Evolutionary conservation across 2,329 filamentous ascomycete species (phyloP).

Genomic region (Sporothrix pallida): DNA sequence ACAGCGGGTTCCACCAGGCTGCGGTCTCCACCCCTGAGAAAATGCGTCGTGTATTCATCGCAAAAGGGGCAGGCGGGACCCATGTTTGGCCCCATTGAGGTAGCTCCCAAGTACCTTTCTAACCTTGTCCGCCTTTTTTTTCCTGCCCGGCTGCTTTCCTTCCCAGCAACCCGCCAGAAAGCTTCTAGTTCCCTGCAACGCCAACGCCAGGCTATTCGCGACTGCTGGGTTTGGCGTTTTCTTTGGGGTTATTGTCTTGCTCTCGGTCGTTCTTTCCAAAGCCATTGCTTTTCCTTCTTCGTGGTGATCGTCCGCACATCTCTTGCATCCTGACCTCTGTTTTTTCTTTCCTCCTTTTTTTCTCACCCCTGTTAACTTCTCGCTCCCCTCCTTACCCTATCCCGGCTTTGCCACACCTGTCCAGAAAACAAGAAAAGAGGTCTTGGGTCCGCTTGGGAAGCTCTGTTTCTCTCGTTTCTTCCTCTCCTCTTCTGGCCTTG

Average conservation of each 20-base stretch:
- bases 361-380: conserved; percentile 15
- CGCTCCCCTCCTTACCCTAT: conserved; percentile 1
- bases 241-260: not conserved
- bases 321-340: conserved; percentile 8
- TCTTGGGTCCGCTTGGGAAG: conserved; percentile 6
- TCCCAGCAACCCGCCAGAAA: conserved; percentile 32
- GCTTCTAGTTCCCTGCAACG: conserved; percentile 28
- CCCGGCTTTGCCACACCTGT: conserved; percentile 22
- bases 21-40: not conserved
- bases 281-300: conserved; percentile 27
- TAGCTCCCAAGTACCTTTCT: conserved; percentile 26
- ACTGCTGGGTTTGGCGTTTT: conserved; percentile 25
- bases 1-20: conserved; percentile 15
- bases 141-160: not conserved
- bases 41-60: not conserved
- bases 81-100: not conserved
- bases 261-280: conserved; percentile 11
- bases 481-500: conserved; percentile 10
- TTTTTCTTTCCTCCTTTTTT: conserved; percentile 4
- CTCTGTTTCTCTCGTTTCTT: conserved; percentile 4
- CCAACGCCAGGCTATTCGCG: not conserved
- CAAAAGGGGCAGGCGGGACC: conserved; percentile 14
- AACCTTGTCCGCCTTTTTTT: not conserved
- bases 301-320: conserved; percentile 25
- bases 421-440: conserved; percentile 22